phyloP scores from a whole-genome alignment of 1,284 basidiomycete species.

The Ceratobasidium sp. region DNA sequence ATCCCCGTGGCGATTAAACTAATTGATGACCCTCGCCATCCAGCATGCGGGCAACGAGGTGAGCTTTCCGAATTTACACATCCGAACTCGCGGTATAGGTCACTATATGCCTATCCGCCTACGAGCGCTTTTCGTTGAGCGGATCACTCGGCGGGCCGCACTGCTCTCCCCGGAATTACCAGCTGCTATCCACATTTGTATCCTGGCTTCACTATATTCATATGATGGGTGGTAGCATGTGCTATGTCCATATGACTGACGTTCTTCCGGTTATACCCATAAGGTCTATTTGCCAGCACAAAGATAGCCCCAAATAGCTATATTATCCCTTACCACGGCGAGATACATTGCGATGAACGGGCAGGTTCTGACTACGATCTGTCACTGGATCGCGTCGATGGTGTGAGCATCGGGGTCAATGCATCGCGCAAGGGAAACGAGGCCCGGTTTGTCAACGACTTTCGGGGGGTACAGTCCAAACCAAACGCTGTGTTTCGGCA shows the following conservation, averaged over 20 bases:
- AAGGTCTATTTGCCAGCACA: constrained; percentile 78
- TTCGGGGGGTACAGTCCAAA: constrained; percentile 74
- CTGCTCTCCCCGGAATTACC: not conserved
- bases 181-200: not conserved
- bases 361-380: constrained; percentile 86
- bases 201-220: not conserved
- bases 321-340: constrained; percentile 86
- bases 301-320: constrained; percentile 76
- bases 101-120: constrained; percentile 1
- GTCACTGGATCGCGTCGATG: constrained; percentile 64
- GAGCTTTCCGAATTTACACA: constrained; percentile 30
- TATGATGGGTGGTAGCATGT: constrained; percentile 7
- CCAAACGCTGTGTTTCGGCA: constrained; percentile 85
- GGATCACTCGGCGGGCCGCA: not conserved
- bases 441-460: constrained; percentile 90
- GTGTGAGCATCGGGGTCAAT: constrained; percentile 67
- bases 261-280: constrained; percentile 39
- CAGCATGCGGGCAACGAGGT: constrained; percentile 82
- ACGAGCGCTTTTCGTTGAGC: constrained; percentile 16
- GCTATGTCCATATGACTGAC: constrained; percentile 38
- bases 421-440: constrained; percentile 84
- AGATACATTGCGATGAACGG: constrained; percentile 83
- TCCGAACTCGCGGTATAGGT: not conserved
- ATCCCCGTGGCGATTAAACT: constrained; percentile 55
- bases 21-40: constrained; percentile 65